Evolutionary conservation across 306 rosid genomes (phyloP), one percentile per base, ranked within the genome.

Genomic region (Cucurbita maxima): DNA sequence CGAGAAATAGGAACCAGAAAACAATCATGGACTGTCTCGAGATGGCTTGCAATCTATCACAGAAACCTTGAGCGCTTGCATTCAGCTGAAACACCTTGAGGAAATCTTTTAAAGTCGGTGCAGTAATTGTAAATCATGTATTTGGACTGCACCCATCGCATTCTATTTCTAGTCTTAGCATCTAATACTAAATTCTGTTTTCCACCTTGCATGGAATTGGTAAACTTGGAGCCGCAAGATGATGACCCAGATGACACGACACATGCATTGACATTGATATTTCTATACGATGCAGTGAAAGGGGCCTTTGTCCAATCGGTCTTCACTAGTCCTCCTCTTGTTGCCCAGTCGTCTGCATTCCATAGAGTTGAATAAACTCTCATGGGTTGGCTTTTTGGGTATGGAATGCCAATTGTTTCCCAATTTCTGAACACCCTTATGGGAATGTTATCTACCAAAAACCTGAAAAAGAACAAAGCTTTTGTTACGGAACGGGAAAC

Each of bases 271-370:
- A 75, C 76, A 67, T 73, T 74, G 76, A 78, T 79, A 58, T 85
- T 85, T 44, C 76, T 72, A 75, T 76, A 83, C 15, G 77, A 71
- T 18, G 87, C 87, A 6, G 79, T 79, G 77, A 83, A 85, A 10
- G 87, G 89, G 72, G 85, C 89, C 20, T 78, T 8, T 2, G 87
- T 73, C 89, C 89, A 85, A 16, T 85, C 83, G 9, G 85, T 83
- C 72, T 83, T 85, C 18, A 82, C 84, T 4, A 44, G 67, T 14
- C 84, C 86, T 12, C 88, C 88, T 76, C 80, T 79, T 7, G 86
- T 80, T 4, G 86, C 88, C 88, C 88, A 85, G 36, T 80, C 83
- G 20, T 85, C 86, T 3, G 78, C 86, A 25, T 82, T 82, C 84
- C 88, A 85, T 13, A 82, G 66, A 18, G 80, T 80, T 5, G 84